Evolutionary conservation across 192 early-diverging fungal genomes (phyloP).

Genomic region (Backusella macrospora): DNA sequence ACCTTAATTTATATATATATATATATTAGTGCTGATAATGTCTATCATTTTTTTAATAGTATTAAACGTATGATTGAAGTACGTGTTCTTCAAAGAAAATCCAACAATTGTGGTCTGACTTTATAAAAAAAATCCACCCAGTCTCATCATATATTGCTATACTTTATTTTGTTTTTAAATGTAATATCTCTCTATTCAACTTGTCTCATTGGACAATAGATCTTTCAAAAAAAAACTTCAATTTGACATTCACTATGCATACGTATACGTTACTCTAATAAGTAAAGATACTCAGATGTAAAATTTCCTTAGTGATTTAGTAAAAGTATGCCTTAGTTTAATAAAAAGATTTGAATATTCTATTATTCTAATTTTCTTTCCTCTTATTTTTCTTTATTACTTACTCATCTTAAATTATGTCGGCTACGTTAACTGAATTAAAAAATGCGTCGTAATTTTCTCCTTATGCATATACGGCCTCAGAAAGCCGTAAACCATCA

Average conservation of each 20-base stretch:
- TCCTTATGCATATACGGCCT: not conserved
- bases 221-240: not conserved
- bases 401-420: not conserved
- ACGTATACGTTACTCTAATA: not conserved
- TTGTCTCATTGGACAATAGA: not conserved
- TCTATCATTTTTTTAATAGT: too few species aligned
- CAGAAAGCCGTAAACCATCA: slow-evolving; percentile 31
- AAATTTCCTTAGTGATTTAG: not conserved
- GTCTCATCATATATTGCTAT: not conserved
- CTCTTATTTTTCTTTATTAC: not conserved
- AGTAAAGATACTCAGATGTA: not conserved
- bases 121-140: not conserved
- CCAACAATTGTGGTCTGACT: not conserved
- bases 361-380: not conserved
- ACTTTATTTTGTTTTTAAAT: not conserved
- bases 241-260: not conserved
- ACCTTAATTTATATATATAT: too few species aligned
- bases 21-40: too few species aligned
- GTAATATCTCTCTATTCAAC: not conserved
- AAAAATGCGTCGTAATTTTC: not conserved
- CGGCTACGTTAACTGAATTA: not conserved
- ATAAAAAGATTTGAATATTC: not conserved
- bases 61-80: too few species aligned
- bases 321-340: not conserved
- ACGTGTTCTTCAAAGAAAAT: not conserved